A percentile compares a stretch with the other conserved stretches of the same genome.
These are phyloP conservation scores for Suillus sp. DNA, from an alignment of 768 basidiomycete species.

Conservation along the genomic window DNA sequence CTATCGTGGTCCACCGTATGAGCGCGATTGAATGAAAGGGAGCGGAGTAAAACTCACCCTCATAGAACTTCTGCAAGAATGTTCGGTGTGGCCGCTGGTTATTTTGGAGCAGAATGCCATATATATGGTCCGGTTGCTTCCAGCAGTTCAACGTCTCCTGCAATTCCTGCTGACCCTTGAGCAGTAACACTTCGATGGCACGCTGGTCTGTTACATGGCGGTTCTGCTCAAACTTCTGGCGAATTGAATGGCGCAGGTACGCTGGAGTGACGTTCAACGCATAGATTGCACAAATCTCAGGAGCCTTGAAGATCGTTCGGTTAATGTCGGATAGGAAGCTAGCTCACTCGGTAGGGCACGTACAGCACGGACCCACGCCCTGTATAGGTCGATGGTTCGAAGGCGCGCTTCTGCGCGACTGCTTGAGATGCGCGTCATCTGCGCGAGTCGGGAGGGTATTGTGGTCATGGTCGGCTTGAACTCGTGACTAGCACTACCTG, in stretches of 20 bases:
- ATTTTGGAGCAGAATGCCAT: constrained; percentile 63
- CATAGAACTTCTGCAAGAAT: constrained; percentile 84
- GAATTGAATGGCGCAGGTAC: constrained; percentile 77
- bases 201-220: constrained; percentile 78
- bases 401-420: constrained; percentile 60
- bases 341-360: constrained; percentile 35
- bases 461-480: constrained; percentile 59
- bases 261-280: constrained; percentile 78
- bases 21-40: not conserved
- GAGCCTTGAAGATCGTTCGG: constrained; percentile 59
- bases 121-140: constrained; percentile 84
- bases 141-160: constrained; percentile 96
- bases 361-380: constrained; percentile 93
- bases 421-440: constrained; percentile 59
- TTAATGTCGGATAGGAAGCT: constrained; percentile 10
- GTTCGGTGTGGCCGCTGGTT: constrained; percentile 51
- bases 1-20: constrained; percentile 36
- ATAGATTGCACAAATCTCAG: constrained; percentile 84
- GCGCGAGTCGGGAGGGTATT: constrained; percentile 88
- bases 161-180: constrained; percentile 84
- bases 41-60: constrained; percentile 52
- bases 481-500: not conserved
- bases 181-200: constrained; percentile 82
- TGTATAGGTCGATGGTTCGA: constrained; percentile 77
- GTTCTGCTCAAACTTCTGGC: constrained; percentile 86